phyloP scores from a whole-genome alignment of 169 alveolate genomes.

The Eimeria sp. region DNA sequence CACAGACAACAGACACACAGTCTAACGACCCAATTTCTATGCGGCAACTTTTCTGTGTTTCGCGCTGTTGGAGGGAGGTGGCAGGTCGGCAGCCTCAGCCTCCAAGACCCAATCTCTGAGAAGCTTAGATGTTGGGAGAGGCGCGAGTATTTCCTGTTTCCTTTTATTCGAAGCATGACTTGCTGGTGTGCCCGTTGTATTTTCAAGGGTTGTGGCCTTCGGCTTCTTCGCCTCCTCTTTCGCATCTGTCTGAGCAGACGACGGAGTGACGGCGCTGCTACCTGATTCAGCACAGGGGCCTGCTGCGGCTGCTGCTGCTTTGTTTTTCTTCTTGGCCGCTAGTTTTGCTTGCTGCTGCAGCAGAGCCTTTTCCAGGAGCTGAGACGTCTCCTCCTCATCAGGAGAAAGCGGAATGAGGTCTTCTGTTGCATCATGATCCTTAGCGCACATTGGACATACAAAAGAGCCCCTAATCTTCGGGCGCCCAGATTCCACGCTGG shows the following conservation, averaged over 20 bases:
- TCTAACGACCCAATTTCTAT: background rate
- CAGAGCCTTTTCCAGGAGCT: constrained; percentile 26
- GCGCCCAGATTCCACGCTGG: background rate
- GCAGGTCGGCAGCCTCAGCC: background rate
- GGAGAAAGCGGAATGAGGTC: constrained; percentile 81
- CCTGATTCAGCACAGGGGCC: background rate
- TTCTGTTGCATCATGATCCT: constrained; percentile 68
- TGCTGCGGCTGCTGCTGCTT: background rate
- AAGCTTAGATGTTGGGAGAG: background rate
- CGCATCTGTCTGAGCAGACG: background rate
- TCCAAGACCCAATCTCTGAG: constrained; percentile 55
- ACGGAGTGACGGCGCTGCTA: background rate
- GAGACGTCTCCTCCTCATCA: constrained; percentile 63
- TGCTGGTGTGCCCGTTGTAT: background rate
- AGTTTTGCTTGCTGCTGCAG: constrained; percentile 68
- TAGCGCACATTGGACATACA: constrained; percentile 73
- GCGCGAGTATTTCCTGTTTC: background rate
- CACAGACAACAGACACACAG: background rate
- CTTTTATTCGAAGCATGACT: background rate
- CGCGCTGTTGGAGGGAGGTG: background rate
- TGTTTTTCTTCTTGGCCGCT: constrained; percentile 5
- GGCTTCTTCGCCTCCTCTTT: background rate
- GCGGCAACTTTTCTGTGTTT: constrained; percentile 36
- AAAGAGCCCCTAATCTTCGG: constrained; percentile 11
- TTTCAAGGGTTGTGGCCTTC: background rate